Evolutionary conservation across 495 filamentous ascomycete species (phyloP).

Genomic region (Hypoxylon fuscum): DNA sequence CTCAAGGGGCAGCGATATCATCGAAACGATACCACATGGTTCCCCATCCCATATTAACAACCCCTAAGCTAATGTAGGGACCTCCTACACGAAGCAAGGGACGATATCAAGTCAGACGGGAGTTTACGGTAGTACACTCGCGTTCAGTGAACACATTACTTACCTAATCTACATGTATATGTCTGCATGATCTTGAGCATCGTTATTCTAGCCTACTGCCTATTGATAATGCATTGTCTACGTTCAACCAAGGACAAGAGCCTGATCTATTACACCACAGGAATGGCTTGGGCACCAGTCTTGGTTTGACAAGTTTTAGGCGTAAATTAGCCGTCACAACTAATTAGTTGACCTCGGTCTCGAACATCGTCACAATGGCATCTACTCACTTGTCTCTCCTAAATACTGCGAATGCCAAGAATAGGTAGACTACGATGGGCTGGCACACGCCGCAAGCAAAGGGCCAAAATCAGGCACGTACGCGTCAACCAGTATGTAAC

Average conservation of each 20-base stretch:
- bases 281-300: slow-evolving; percentile 2
- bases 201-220: not conserved
- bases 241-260: not conserved
- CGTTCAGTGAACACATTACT: not conserved
- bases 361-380: slow-evolving; percentile 2
- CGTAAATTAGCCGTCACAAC: not conserved
- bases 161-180: no score
- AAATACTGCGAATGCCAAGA: slow-evolving; percentile 6
- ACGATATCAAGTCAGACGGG: slow-evolving; percentile 25
- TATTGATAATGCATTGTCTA: not conserved
- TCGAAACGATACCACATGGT: slow-evolving; percentile 9
- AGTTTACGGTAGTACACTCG: slow-evolving; percentile 25
- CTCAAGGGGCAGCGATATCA: not conserved
- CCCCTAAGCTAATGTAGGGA: slow-evolving; percentile 20
- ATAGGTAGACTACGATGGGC: not conserved
- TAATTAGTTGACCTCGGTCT: not conserved
- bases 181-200: no score
- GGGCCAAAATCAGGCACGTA: not conserved
- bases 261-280: not conserved
- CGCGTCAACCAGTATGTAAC: slow-evolving; percentile 12
- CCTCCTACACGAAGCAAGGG: slow-evolving; percentile 35
- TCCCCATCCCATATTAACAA: slow-evolving; percentile 15
- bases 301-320: slow-evolving; percentile 3
- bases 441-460: slow-evolving; percentile 1
- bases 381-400: slow-evolving; percentile 8